Evolutionary conservation across 2,329 filamentous ascomycete species (phyloP).

Genomic region (Davidsoniella neocaledoniae): DNA sequence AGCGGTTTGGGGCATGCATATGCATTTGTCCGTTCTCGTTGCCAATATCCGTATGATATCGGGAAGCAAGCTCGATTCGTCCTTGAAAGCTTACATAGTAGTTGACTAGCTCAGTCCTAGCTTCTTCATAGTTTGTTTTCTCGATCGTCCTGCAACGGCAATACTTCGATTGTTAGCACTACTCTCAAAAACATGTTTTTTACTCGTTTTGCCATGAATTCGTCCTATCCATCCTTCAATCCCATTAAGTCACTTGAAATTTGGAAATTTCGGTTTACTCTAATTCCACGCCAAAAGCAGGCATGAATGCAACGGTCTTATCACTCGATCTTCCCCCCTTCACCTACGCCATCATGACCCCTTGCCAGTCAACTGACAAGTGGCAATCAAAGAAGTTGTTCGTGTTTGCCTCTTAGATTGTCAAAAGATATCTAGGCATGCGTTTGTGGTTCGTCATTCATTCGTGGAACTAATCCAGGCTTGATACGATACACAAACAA

Average conservation of each 20-base stretch:
- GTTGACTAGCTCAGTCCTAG: too few relatives aligned
- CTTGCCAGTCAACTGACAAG: not conserved
- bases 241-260: not conserved
- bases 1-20: too few relatives aligned
- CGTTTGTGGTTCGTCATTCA: not conserved
- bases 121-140: too few relatives aligned
- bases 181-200: not conserved
- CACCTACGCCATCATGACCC: not conserved
- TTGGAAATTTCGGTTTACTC: not conserved
- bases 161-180: too few relatives aligned
- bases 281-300: not conserved
- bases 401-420: too few relatives aligned
- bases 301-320: constrained; percentile 4
- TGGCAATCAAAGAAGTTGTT: not conserved
- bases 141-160: too few relatives aligned
- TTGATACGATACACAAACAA: too few relatives aligned
- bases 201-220: not conserved
- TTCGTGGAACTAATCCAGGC: too few relatives aligned
- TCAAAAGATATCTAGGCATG: not conserved
- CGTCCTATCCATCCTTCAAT: not conserved
- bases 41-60: too few relatives aligned
- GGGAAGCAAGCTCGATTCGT: too few relatives aligned
- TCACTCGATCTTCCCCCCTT: not conserved
- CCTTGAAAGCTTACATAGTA: too few relatives aligned
- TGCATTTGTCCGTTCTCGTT: too few relatives aligned